These are phyloP conservation scores for Apiospora hydei DNA, from an alignment of 2,329 filamentous ascomycete genomes.

Conservation along the genomic window DNA sequence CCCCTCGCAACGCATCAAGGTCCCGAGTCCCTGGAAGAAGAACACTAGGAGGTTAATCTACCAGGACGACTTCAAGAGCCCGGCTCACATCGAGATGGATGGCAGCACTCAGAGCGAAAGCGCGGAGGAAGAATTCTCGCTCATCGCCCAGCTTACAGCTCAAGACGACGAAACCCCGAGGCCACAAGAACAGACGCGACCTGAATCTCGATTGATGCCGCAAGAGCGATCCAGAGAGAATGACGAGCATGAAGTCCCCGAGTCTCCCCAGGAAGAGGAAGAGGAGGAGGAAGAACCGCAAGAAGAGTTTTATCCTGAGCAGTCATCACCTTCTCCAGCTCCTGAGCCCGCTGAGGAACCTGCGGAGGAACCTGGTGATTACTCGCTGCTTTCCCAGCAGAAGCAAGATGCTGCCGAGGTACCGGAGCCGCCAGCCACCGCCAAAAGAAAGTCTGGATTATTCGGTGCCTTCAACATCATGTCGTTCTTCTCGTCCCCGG, in stretches of 20 bases:
- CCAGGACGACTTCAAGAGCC: conserved; percentile 42
- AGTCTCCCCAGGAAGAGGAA: not conserved
- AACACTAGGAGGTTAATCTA: conserved; percentile 41
- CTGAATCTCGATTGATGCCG: not conserved
- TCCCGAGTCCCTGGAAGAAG: conserved; percentile 52
- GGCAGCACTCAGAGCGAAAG: conserved; percentile 23
- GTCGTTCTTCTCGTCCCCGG: conserved; percentile 66
- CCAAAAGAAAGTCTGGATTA: conserved; percentile 34
- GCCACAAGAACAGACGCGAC: not conserved
- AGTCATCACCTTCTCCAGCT: not conserved
- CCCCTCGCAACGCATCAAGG: conserved; percentile 40
- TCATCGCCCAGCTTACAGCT: conserved; percentile 4
- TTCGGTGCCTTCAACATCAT: conserved; percentile 54
- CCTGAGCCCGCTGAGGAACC: not conserved
- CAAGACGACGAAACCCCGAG: not conserved
- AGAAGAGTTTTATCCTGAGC: not conserved
- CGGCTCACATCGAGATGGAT: conserved; percentile 44
- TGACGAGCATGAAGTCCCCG: not conserved
- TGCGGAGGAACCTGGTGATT: not conserved
- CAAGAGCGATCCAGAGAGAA: not conserved
- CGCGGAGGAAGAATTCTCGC: conserved; percentile 15
- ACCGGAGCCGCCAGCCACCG: conserved; percentile 34
- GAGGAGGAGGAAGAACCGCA: not conserved
- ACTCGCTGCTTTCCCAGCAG: conserved; percentile 14
- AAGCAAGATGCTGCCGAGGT: conserved; percentile 31